phyloP scores from a whole-genome alignment of 495 filamentous ascomycete species.

The Penicillium argentinense region DNA sequence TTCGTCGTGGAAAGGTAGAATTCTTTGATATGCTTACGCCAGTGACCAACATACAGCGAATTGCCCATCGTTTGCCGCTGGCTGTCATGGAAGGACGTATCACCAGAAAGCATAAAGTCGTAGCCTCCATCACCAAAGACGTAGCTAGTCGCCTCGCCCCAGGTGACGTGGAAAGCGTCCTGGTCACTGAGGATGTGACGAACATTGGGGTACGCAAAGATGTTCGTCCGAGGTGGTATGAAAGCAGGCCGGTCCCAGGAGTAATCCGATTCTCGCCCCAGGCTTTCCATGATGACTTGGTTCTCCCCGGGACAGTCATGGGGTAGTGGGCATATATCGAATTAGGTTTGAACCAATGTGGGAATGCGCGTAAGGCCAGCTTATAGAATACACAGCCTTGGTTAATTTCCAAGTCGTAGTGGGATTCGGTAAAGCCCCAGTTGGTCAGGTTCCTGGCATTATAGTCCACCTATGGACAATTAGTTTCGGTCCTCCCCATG shows the following conservation, averaged over 20 bases:
- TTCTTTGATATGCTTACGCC: too few relatives aligned
- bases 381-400: conserved; percentile 86
- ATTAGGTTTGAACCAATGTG: conserved; percentile 72
- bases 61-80: too few relatives aligned
- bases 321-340: conserved; percentile 88
- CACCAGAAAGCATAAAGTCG: conserved; percentile 43
- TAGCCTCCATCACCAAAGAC: conserved; percentile 54
- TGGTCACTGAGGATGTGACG: conserved; percentile 61
- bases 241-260: conserved; percentile 63
- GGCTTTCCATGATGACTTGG: conserved; percentile 65
- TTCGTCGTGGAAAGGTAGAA: too few relatives aligned
- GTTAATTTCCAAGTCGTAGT: conserved; percentile 69
- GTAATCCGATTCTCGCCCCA: conserved; percentile 70
- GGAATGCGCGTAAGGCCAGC: conserved; percentile 75
- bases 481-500: too few relatives aligned
- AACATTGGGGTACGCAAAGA: conserved; percentile 60
- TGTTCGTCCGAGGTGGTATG: conserved; percentile 49
- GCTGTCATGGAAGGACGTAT: conserved; percentile 45
- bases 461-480: conserved; percentile 55
- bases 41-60: too few relatives aligned
- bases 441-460: conserved; percentile 77
- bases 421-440: conserved; percentile 69
- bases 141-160: conserved; percentile 55
- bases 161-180: conserved; percentile 64
- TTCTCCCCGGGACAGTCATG: conserved; percentile 79